Conservation (phyloP, 192 early-diverging fungal genomes). For the Oehlia diaphana region DNA sequence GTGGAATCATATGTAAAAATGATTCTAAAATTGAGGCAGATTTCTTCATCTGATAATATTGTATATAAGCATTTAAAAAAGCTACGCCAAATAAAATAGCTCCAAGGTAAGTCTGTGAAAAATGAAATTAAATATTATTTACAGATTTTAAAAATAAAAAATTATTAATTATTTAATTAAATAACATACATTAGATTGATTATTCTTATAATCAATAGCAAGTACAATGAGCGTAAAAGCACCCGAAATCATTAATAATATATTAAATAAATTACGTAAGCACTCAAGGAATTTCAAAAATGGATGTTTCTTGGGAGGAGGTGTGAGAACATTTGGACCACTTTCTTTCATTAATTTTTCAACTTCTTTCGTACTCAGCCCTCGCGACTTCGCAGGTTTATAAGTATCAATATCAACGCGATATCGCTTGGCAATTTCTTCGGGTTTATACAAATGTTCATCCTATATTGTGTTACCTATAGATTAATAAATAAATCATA, state of each 20-base stretch:
- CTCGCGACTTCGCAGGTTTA: constrained; percentile 69
- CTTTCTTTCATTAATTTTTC: constrained; percentile 57
- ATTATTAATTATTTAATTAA: background rate
- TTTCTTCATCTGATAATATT: constrained; percentile 92
- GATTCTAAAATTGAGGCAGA: constrained; percentile 85
- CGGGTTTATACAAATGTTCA: constrained; percentile 49
- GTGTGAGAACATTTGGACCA: constrained; percentile 86
- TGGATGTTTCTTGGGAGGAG: constrained; percentile 79
- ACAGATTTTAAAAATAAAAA: no score
- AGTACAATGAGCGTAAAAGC: constrained; percentile 80
- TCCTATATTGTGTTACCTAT: constrained; percentile 30
- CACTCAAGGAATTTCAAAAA: constrained; percentile 75
- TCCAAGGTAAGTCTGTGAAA: constrained; percentile 79
- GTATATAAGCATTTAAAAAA: constrained; percentile 87
- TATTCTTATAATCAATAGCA: constrained; percentile 70
- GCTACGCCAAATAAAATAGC: constrained; percentile 86
- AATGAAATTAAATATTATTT: background rate
- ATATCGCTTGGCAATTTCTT: constrained; percentile 46
- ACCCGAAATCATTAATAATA: constrained; percentile 82
- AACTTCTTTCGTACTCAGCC: constrained; percentile 48
- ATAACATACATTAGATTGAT: constrained; percentile 73
- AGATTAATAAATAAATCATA: no score
- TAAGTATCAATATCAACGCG: constrained; percentile 47
- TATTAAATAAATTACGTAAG: constrained; percentile 81
- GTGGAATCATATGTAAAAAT: constrained; percentile 88